These are phyloP conservation scores for Leishmania amazonensis DNA, from an alignment of 208 protist genomes.

Conservation along the genomic window DNA sequence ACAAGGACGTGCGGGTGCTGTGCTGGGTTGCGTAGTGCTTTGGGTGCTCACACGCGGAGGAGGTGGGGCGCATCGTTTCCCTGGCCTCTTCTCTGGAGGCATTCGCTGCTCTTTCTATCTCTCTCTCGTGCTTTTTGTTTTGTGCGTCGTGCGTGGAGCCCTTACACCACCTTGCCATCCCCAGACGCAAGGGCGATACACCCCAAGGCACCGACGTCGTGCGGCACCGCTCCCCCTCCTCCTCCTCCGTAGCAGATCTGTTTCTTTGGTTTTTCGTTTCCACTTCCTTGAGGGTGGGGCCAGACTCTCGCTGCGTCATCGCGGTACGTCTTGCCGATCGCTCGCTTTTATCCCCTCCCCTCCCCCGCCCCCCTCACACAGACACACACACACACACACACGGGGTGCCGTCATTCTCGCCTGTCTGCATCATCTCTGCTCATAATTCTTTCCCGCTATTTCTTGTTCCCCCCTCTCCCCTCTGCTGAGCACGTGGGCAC, in stretches of 20 bases:
- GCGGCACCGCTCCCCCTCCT: not conserved
- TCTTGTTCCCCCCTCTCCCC: not conserved
- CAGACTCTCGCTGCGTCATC: not conserved
- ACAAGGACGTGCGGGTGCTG: not conserved
- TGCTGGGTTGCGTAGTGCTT: not conserved
- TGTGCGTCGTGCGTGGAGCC: not conserved
- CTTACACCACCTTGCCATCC: not conserved
- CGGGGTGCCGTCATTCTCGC: not conserved
- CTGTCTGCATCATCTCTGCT: slow-evolving; percentile 2
- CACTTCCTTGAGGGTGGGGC: not conserved
- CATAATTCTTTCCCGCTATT: not conserved
- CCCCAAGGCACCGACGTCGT: not conserved
- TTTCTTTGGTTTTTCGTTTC: not conserved
- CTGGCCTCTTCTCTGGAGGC: not conserved
- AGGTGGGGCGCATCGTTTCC: too few species aligned
- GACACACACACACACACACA: not conserved
- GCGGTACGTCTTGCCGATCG: not conserved
- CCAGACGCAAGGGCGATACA: not conserved
- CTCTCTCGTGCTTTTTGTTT: not conserved
- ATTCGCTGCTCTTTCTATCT: not conserved
- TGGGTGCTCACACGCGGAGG: not conserved
- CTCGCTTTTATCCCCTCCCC: not conserved
- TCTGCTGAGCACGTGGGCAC: too few species aligned
- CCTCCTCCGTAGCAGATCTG: not conserved
- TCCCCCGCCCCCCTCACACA: not conserved